Evolutionary conservation across 495 filamentous ascomycete genomes (phyloP).

Genomic region (Penicillium coffeae): DNA sequence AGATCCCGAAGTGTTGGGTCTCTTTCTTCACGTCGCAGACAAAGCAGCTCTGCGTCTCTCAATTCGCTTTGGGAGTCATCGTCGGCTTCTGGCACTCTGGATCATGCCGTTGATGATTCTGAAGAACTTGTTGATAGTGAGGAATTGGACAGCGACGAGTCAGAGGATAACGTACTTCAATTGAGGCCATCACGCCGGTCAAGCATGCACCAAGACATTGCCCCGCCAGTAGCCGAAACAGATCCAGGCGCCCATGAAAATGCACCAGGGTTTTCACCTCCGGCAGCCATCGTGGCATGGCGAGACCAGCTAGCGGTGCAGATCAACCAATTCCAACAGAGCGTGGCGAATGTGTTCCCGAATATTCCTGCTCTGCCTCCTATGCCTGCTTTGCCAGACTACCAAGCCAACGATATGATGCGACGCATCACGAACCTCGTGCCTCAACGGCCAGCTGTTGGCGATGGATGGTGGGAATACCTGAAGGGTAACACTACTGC

Average conservation of each 20-base stretch:
- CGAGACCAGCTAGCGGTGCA: conserved; percentile 73
- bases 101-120: conserved; percentile 44
- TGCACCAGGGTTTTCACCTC: conserved; percentile 46
- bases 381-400: conserved; percentile 64
- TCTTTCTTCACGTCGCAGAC: conserved; percentile 53
- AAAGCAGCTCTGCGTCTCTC: conserved; percentile 63
- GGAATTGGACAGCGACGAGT: conserved; percentile 36
- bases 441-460: conserved; percentile 49
- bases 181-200: conserved; percentile 43
- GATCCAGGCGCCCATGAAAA: conserved; percentile 27
- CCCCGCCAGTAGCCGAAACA: conserved; percentile 14
- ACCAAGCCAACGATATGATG: conserved; percentile 68
- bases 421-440: conserved; percentile 72
- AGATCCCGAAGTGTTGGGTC: conserved; percentile 58
- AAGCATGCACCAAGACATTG: conserved; percentile 39
- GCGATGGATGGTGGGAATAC: conserved; percentile 68
- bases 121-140: conserved; percentile 34
- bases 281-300: conserved; percentile 66
- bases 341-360: conserved; percentile 63
- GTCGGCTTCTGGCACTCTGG: conserved; percentile 38
- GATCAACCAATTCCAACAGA: conserved; percentile 76
- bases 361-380: conserved; percentile 58
- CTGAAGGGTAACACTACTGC: conserved; percentile 49
- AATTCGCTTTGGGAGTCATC: conserved; percentile 59
- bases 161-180: conserved; percentile 35